phyloP scores from a whole-genome alignment of 371 early-diverging fungal species.

The Mucor piriformis region DNA sequence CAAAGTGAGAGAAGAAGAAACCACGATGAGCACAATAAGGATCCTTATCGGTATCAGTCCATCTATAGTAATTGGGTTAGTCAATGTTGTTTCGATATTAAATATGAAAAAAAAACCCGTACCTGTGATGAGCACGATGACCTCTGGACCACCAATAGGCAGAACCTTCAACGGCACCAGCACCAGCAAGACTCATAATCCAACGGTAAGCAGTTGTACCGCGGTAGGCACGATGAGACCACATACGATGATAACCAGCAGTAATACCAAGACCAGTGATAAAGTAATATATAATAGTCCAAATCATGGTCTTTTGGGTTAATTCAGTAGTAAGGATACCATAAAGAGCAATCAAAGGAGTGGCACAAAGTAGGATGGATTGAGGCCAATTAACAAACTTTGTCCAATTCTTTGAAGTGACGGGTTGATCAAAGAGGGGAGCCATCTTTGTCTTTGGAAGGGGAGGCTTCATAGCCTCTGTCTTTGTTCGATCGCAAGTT shows the following conservation, averaged over 20 bases:
- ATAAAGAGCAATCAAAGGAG: conserved; percentile 84
- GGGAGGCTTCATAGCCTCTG: conserved; percentile 53
- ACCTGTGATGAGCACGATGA: conserved; percentile 93
- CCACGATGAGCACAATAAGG: conserved; percentile 90
- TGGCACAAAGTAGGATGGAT: conserved; percentile 65
- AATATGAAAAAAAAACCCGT: conserved; percentile 12
- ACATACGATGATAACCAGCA: conserved; percentile 86
- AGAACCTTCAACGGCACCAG: conserved; percentile 83
- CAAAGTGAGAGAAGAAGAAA: conserved; percentile 85
- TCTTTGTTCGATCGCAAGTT: conserved; percentile 40
- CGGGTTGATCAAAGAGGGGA: conserved; percentile 57
- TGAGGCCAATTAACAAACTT: conserved; percentile 84
- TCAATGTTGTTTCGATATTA: too few relatives aligned
- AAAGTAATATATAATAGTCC: conserved; percentile 78
- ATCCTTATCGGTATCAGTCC: conserved; percentile 90
- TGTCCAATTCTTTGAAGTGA: conserved; percentile 56
- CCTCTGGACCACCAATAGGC: conserved; percentile 86
- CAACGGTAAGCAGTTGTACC: conserved; percentile 64
- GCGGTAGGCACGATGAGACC: conserved; percentile 80
- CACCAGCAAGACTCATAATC: conserved; percentile 65
- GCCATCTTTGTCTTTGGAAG: conserved; percentile 45
- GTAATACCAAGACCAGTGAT: conserved; percentile 92
- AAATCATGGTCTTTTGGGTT: conserved; percentile 71
- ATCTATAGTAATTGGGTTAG: conserved; percentile 22
- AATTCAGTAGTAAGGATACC: conserved; percentile 76